A percentile compares a stretch with the other conserved stretches of the same genome.
phyloP scores from a whole-genome alignment of 2,329 filamentous ascomycete genomes.

The Sporothrix inflata region DNA sequence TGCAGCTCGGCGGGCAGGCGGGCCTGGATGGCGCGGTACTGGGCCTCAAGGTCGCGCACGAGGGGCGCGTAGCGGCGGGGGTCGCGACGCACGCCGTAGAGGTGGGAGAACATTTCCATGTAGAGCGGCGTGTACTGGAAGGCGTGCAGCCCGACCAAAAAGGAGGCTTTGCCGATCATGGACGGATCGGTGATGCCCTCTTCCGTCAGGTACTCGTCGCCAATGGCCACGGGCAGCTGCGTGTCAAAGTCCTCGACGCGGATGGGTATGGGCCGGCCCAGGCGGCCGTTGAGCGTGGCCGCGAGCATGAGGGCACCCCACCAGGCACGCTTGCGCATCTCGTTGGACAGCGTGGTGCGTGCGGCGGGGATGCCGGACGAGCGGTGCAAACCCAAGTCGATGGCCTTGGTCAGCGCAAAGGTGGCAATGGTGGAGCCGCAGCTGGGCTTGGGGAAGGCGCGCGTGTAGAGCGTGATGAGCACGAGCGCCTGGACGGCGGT shows the following conservation, averaged over 20 bases:
- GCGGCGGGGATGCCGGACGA: slow-evolving; percentile 58
- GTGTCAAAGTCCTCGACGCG: slow-evolving; percentile 76
- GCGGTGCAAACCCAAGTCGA: slow-evolving; percentile 76
- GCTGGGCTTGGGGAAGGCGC: slow-evolving; percentile 78
- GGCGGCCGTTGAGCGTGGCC: slow-evolving; percentile 71
- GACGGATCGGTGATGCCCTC: slow-evolving; percentile 60
- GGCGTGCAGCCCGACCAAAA: slow-evolving; percentile 66
- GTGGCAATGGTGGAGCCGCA: slow-evolving; percentile 70
- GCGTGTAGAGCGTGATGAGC: slow-evolving; percentile 71
- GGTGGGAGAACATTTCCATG: slow-evolving; percentile 73
- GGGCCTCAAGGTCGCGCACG: slow-evolving; percentile 67
- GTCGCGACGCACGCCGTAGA: slow-evolving; percentile 72
- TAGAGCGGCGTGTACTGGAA: slow-evolving; percentile 69
- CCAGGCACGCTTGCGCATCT: slow-evolving; percentile 77
- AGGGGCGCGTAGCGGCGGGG: slow-evolving; percentile 65
- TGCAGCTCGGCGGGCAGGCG: slow-evolving; percentile 65
- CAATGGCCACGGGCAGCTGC: slow-evolving; percentile 71
- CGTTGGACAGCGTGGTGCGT: slow-evolving; percentile 64
- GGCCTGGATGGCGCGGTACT: slow-evolving; percentile 65
- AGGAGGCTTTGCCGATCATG: slow-evolving; percentile 53
- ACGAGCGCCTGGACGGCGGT: slow-evolving; percentile 73
- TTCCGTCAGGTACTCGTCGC: slow-evolving; percentile 71
- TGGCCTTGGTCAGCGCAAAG: slow-evolving; percentile 66
- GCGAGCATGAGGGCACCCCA: slow-evolving; percentile 71
- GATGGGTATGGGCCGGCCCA: slow-evolving; percentile 77